Percentiles rank a stretch among this genome's conserved stretches.
Evolutionary conservation across 106 monocot genomes (phyloP).

Genomic region (Agapanthus africanus): DNA sequence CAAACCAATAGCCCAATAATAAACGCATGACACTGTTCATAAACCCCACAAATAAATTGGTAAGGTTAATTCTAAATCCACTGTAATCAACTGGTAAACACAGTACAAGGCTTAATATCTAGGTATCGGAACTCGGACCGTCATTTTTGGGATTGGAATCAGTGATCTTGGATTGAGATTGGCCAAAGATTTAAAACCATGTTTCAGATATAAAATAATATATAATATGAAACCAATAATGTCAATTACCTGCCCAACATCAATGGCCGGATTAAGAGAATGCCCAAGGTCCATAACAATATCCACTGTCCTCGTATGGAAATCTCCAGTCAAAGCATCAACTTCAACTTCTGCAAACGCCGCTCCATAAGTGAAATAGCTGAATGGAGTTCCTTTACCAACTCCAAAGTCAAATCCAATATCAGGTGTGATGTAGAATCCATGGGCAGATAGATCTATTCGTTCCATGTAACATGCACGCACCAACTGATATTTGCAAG

Average conservation of each 20-base stretch:
- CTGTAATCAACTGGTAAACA: no score
- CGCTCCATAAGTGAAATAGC: constrained; percentile 85
- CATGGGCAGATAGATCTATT: constrained; percentile 93
- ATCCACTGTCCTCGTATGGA: constrained; percentile 61
- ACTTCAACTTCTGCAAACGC: constrained; percentile 97
- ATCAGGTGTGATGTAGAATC: constrained; percentile 87
- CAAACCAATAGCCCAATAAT: no score
- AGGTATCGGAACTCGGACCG: no score
- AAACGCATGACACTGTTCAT: no score
- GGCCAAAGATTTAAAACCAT: no score
- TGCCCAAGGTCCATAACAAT: constrained; percentile 90
- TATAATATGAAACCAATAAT: neutral
- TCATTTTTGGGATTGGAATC: no score
- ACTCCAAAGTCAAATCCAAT: constrained; percentile 64
- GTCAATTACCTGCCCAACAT: constrained; percentile 79
- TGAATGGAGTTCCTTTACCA: constrained; percentile 70
- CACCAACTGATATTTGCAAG: constrained; percentile 41
- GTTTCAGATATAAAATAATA: constrained; percentile 1
- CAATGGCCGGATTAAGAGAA: constrained; percentile 94
- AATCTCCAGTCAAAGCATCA: constrained; percentile 91
- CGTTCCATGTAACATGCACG: constrained; percentile 66
- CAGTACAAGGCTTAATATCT: no score
- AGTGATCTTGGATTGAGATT: no score
- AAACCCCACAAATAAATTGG: neutral
- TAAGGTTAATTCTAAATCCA: neutral